Base-by-base conservation (phyloP, 1,139 yeast genomes). In the Casaregolazyma lundiana region DNA sequence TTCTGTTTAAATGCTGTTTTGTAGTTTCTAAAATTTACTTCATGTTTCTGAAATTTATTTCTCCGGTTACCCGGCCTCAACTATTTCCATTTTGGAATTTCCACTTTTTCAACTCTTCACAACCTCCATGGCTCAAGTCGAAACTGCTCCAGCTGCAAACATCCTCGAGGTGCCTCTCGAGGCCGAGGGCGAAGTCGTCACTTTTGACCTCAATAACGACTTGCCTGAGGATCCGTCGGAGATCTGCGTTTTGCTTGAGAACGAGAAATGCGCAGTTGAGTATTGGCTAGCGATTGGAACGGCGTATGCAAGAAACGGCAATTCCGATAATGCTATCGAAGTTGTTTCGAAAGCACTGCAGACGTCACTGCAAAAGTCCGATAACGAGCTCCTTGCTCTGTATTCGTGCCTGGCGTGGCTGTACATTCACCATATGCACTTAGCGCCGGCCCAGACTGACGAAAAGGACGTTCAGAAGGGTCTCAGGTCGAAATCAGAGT, bases 201-300 rank as follows among this genome's bases (percentile, higher is more conserved):
- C 72, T 13, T 53, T 69, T 41, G 70, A 68, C 46, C 58, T 69
- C 45, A 72, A 65, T 79, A 65, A 75, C 74, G 97, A 90, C 61
- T 71, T 90, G 50, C 95, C 96, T 1, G 96, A 86, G 18, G 96
- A 89, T 62, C 85, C 96, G 4, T 75, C 80, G 45, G 97, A 92
- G 60, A 73, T 92, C 56, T 81, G 85, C 55, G 77, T 78, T 35
- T 76, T 92, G 53, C 71, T 92, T 54, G 83, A 84, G 52, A 87
- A 85, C 53, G 97, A 89, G 66, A 77, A 76, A 49, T 83, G 94
- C 52, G 81, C 79, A 29, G 73, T 77, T 45, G 81, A 82, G 60
- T 86, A 80, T 67, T 92, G 98, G 98, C 67, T 87, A 18, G 76
- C 84, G 13, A 80, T 89, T 50, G 92, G 95, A 0, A 65, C 81